phyloP scores from a whole-genome alignment of 768 basidiomycete genomes.

The Hortiboletus flavorubellus region DNA sequence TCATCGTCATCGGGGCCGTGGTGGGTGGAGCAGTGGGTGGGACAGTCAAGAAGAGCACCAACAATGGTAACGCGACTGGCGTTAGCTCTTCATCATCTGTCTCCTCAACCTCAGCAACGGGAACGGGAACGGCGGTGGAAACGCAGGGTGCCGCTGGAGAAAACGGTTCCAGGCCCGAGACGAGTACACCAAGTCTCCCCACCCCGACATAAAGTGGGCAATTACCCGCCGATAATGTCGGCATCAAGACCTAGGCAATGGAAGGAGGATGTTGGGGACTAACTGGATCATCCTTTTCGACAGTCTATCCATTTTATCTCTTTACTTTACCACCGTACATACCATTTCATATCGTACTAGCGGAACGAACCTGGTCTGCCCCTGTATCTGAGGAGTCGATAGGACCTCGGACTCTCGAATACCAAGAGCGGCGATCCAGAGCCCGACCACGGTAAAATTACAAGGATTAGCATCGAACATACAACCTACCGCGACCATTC shows the following conservation, averaged over 20 bases:
- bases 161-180: not conserved
- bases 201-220: too few species aligned
- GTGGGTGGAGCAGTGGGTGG: slow-evolving; percentile 62
- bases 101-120: not conserved
- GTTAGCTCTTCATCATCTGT: not conserved
- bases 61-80: not conserved
- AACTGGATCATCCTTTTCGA: not conserved
- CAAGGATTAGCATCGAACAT: not conserved
- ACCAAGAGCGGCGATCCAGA: not conserved
- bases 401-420: not conserved
- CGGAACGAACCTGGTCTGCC: not conserved
- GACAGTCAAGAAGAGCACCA: slow-evolving; percentile 30
- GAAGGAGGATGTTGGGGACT: not conserved
- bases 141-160: not conserved
- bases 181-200: too few species aligned
- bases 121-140: too few species aligned
- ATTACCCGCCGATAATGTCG: too few species aligned
- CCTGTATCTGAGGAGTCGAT: not conserved
- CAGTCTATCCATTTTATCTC: not conserved
- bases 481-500: not conserved
- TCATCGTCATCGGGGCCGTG: slow-evolving; percentile 48
- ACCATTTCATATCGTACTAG: not conserved
- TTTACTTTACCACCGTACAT: not conserved
- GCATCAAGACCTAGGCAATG: not conserved
- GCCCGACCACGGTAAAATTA: not conserved